Evolutionary conservation across 176 grass and related monocot genomes (phyloP).

Genomic region (Aegilops longissima): DNA sequence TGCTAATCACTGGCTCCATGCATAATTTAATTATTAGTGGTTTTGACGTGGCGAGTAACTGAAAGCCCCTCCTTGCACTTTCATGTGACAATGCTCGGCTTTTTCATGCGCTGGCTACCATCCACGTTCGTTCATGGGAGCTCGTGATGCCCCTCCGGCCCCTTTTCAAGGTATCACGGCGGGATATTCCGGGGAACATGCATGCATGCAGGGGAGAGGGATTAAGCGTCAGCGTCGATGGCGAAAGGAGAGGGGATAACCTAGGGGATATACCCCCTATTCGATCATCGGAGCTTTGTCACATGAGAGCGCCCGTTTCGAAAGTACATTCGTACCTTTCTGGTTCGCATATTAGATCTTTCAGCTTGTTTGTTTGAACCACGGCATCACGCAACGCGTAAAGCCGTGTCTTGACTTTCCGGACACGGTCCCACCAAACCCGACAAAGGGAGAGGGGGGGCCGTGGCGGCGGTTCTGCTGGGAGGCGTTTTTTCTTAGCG

Average conservation of each 20-base stretch:
- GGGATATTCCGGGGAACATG: conserved; percentile 35
- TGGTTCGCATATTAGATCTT: not conserved
- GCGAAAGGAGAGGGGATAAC: conserved; percentile 24
- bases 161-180: conserved; percentile 33
- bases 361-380: no score
- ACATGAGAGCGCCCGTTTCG: not conserved
- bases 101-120: not conserved
- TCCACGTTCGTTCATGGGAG: conserved; percentile 16
- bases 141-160: not conserved
- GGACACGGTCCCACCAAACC: not conserved
- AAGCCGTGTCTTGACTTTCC: not conserved
- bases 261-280: conserved; percentile 25
- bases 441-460: not conserved
- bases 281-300: not conserved
- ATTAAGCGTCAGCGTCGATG: conserved; percentile 21
- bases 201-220: not conserved
- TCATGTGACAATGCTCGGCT: not conserved
- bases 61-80: not conserved
- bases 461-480: no score
- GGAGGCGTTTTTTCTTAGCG: no score
- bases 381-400: not conserved
- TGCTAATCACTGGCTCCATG: not conserved
- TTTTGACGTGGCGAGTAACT: not conserved
- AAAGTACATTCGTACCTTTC: not conserved
- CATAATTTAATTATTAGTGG: conserved; percentile 2